Percentiles rank a stretch among this genome's conserved stretches.
Evolutionary conservation across 78 protist species (phyloP).

Genomic region (Emiliania huxleyi): DNA sequence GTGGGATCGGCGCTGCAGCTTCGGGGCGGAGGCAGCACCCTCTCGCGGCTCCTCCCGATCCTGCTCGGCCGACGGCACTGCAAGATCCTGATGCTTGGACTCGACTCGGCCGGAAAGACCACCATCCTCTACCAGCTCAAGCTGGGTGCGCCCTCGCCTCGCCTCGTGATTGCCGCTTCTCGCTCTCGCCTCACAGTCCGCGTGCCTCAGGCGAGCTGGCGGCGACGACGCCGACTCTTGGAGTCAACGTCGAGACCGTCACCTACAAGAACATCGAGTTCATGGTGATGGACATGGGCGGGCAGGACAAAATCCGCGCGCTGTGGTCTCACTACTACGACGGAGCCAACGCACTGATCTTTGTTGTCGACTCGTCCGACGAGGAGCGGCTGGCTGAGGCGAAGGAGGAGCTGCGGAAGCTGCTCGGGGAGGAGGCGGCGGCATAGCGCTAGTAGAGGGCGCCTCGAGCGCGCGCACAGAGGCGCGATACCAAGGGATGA

Average conservation of each 20-base stretch:
- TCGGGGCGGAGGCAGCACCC: background rate
- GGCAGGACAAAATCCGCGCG: slow-evolving; percentile 14
- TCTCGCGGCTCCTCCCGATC: background rate
- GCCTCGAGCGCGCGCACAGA: too few relatives aligned
- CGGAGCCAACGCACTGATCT: slow-evolving; percentile 29
- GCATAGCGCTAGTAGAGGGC: too few relatives aligned
- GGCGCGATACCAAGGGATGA: too few relatives aligned
- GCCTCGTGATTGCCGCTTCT: background rate
- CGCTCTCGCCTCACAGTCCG: too few relatives aligned
- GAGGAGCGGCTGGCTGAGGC: background rate
- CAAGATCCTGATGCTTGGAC: background rate
- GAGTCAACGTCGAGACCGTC: slow-evolving; percentile 39
- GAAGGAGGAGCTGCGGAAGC: slow-evolving; percentile 21
- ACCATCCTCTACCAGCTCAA: background rate
- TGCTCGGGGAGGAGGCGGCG: slow-evolving; percentile 33
- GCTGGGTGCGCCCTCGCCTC: background rate
- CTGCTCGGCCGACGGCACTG: background rate
- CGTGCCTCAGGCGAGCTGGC: background rate
- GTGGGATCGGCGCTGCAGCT: background rate
- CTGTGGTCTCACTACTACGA: slow-evolving; percentile 2
- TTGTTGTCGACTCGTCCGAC: slow-evolving; percentile 53
- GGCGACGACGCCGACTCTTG: slow-evolving; percentile 23
- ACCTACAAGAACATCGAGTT: slow-evolving; percentile 38
- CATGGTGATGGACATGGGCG: slow-evolving; percentile 28
- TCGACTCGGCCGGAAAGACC: slow-evolving; percentile 14